These are phyloP conservation scores for Saccharomycopsis hybrid DNA, from an alignment of 1,139 yeast genomes.

Conservation along the genomic window DNA sequence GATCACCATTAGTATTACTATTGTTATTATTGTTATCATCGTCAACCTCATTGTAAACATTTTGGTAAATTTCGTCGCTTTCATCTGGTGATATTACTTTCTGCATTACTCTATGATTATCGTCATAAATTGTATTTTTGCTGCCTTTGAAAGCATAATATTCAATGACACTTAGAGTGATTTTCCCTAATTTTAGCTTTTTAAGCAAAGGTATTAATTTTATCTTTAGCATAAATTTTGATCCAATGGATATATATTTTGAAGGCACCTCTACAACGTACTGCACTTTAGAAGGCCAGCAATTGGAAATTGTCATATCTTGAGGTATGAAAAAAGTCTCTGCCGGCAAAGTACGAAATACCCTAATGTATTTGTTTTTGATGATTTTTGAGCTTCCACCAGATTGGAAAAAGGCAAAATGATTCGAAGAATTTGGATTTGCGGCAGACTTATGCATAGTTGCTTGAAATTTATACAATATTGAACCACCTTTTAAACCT, in stretches of 20 bases:
- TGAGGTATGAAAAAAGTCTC: conserved; percentile 46
- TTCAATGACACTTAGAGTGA: conserved; percentile 48
- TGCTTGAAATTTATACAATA: conserved; percentile 50
- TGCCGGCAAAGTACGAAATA: conserved; percentile 48
- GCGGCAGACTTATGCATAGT: conserved; percentile 27
- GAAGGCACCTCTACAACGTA: conserved; percentile 52
- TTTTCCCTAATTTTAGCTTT: conserved; percentile 43
- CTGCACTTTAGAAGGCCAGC: conserved; percentile 62
- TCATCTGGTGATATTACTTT: conserved; percentile 30
- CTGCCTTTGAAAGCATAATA: conserved; percentile 39
- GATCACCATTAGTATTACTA: background rate
- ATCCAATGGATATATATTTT: conserved; percentile 58
- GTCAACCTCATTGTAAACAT: conserved; percentile 19
- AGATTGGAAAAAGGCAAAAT: background rate
- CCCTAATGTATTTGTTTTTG: conserved; percentile 38
- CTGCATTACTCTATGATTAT: conserved; percentile 38
- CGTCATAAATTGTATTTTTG: conserved; percentile 33
- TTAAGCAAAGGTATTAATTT: conserved; percentile 55
- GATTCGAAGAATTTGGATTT: background rate
- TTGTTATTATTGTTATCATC: conserved; percentile 27
- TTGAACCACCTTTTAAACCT: conserved; percentile 50
- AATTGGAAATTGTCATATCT: conserved; percentile 51
- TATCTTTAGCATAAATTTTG: conserved; percentile 45
- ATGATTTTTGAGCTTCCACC: conserved; percentile 25
- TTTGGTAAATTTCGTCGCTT: conserved; percentile 25